Conservation (phyloP, 306 rosid genomes). For the Lathyrus oleraceus region DNA sequence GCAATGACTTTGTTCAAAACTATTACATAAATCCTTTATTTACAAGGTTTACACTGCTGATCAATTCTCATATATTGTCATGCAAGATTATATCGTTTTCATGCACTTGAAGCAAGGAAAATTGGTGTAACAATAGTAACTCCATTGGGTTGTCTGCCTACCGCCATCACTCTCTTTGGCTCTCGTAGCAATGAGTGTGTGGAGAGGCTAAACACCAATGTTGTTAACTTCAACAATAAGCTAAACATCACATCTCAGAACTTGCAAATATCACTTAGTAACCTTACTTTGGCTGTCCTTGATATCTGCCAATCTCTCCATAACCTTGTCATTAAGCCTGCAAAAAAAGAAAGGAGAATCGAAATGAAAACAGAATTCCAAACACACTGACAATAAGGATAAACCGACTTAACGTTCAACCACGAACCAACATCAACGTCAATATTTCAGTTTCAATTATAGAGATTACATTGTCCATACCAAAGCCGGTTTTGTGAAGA, state of each 20-base stretch:
- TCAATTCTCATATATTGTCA: conserved; percentile 67
- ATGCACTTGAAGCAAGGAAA: conserved; percentile 71
- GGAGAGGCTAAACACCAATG: conserved; percentile 50
- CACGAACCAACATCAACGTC: too few species aligned
- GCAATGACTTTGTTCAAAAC: conserved; percentile 81
- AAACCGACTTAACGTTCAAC: too few species aligned
- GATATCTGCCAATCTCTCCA: conserved; percentile 72
- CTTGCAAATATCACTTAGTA: conserved; percentile 49
- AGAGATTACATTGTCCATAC: too few species aligned
- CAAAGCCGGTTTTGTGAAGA: too few species aligned
- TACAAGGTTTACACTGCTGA: conserved; percentile 50
- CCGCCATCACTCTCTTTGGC: conserved; percentile 71
- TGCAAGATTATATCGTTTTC: conserved; percentile 46
- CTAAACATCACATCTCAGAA: conserved; percentile 62
- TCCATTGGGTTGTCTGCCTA: conserved; percentile 78
- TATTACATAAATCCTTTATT: conserved; percentile 77
- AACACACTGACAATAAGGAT: too few species aligned
- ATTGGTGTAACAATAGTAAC: conserved; percentile 72
- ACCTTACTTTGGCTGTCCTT: conserved; percentile 57
- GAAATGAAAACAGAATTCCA: too few species aligned
- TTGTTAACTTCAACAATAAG: conserved; percentile 60
- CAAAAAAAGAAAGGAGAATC: too few species aligned
- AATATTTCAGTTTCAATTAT: too few species aligned
- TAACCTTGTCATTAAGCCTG: conserved; percentile 60
- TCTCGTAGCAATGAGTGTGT: conserved; percentile 53